Base-by-base conservation (phyloP, 2,329 filamentous ascomycete species). In the Tolypocladium paradoxum region DNA sequence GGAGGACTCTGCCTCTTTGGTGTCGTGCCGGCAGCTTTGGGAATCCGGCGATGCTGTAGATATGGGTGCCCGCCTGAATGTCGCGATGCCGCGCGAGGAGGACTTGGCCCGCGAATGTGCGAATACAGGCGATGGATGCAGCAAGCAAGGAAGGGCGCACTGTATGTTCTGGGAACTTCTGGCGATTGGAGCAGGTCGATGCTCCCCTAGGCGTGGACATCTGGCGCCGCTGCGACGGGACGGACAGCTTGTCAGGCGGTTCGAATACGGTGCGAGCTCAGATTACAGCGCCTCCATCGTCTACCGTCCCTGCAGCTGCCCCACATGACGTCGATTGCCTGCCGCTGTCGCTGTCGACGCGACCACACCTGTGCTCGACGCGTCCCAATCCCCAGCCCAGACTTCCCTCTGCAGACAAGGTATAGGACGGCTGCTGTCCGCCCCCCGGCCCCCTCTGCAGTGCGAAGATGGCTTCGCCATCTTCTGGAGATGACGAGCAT, bases 401-500 rank as follows among this genome's bases (percentile, higher is more conserved):
- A 20, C 35, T 11, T n/a, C 16, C 35, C 35, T 22, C 40, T 38
- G 45, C 51, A 52, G 43, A 51, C 29, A 36, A 7, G 43, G 18
- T 7, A 18, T 27, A 14, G 43, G 27, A 46, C 43, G 16, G 43
- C 31, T 24, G 47, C 20, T 24, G 47, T 27, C 46, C 31, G 46
- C 20, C 31, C 31, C 27, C 12, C 47, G 20, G 4, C 14, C 31
- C 9, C 22, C 6, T 34, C 22, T 49, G 29, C n/a, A 31, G 36
- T 14, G 31, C 27, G 35, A 49, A 54, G 43, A 69, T 69, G 65
- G 61, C 64, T 49, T 66, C 64, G 34, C 54, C 57, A 24, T 57
- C 56, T 38, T 46, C 58, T 43, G 57, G 52, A 29, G 63, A 64
- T 45, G 62, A 62, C 34, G 61, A 62, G n/a, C 54, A 62, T 14